phyloP scores from a whole-genome alignment of 441 rosid genomes.

The Pelargonium cotyledonis region DNA sequence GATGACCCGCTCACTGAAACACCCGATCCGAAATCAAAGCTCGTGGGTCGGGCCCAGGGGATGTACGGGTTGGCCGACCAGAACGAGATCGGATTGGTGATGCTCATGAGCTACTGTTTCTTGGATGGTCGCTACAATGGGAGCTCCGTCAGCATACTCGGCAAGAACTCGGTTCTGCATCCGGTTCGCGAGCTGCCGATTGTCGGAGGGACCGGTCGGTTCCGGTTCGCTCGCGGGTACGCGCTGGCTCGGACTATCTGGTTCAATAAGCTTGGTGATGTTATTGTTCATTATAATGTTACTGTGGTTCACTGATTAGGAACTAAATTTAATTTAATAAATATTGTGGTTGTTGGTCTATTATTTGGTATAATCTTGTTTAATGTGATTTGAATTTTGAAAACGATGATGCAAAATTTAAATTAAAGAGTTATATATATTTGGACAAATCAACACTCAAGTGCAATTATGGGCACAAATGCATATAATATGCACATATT shows the following conservation, averaged over 20 bases:
- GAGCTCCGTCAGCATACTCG: background rate
- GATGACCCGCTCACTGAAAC: background rate
- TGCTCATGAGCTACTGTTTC: background rate
- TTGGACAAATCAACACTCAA: too few species aligned
- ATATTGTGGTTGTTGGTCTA: too few species aligned
- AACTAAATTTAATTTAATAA: too few species aligned
- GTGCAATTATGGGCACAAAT: too few species aligned
- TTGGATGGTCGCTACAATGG: background rate
- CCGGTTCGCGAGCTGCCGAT: background rate
- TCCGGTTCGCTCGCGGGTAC: background rate
- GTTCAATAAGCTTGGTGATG: background rate
- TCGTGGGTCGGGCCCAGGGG: slow-evolving; percentile 3
- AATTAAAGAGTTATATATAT: too few species aligned
- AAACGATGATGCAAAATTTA: too few species aligned
- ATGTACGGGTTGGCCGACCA: background rate
- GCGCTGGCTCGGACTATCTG: background rate
- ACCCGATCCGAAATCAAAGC: background rate
- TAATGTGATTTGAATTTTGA: too few species aligned
- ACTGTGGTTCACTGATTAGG: background rate
- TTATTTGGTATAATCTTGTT: too few species aligned
- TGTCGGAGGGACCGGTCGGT: background rate
- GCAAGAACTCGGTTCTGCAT: background rate
- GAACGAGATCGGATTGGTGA: background rate
- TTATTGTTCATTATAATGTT: background rate
- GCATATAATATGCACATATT: too few species aligned